Base-by-base conservation (phyloP, 768 basidiomycete genomes). In the Pleurotus djamor region DNA sequence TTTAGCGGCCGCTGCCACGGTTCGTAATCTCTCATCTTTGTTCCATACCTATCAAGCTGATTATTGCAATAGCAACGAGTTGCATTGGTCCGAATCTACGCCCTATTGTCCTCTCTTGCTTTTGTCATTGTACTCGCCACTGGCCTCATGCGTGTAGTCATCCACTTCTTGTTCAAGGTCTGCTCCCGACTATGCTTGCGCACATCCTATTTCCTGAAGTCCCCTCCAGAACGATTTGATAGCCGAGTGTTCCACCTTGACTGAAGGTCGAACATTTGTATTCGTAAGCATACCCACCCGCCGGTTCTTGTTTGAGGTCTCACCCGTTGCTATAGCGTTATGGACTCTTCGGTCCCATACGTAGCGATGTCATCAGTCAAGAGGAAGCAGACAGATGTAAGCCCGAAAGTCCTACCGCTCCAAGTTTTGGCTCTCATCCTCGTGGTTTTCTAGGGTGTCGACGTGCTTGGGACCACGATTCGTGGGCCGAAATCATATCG, bases 141-240 rank as follows among this genome's bases (percentile, higher is more conserved):
- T 3, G 83, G 81, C 5, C 62, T 92, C 43, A 65, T 87, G 61
- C 78, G 83, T 33, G 73, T 84, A 7, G 69, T 92, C 6, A 74
- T 83, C 0, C 91, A 93, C 65, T 92, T 91, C 63, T 76, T 75
- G 0, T 78, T 79, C 74, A 92, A 91, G 82, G 89, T 83, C 21
- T 72, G 66, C 33, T n/a, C 8, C 5, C n/a, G n/a, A 43, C 14
- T 33, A 34, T 16, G 44, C 12, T 4, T 56, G 36, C 5, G 49
- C 16, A 17, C 48, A 41, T 28, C 28, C 48, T 47, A 28, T 21
- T 32, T 59, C 8, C 35, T 48, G 7, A 57, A 3, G 4, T 32
- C 17, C 1, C 6, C 52, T 38, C 1, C 59, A 91, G 91, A 72
- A 74, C 50, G 80, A 83, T 33, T 75, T 92, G 58, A 77, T 94